phyloP scores from a whole-genome alignment of 1,284 basidiomycete genomes.

The Tilletiopsis washingtonensis region DNA sequence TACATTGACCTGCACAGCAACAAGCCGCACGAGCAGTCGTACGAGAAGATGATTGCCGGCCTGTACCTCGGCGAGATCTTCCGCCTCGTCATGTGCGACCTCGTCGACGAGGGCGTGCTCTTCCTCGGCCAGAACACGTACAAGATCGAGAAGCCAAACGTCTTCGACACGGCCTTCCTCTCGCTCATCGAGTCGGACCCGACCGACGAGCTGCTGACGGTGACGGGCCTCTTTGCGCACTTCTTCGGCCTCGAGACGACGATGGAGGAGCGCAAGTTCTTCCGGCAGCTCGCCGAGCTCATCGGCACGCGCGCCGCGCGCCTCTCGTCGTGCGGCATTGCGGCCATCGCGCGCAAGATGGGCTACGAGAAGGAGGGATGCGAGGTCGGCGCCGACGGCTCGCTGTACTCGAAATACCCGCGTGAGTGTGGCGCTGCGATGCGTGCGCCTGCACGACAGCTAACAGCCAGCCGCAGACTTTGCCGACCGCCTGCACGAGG shows the following conservation, averaged over 20 bases:
- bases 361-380: constrained; percentile 30
- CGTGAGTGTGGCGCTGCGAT: not conserved
- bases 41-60: constrained; percentile 96
- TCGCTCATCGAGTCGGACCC: constrained; percentile 95
- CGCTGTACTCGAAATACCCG: constrained; percentile 43
- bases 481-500: constrained; percentile 37
- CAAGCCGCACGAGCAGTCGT: constrained; percentile 91
- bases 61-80: constrained; percentile 95
- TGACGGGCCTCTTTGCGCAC: constrained; percentile 79
- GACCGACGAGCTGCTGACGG: constrained; percentile 93
- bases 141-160: constrained; percentile 87
- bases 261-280: constrained; percentile 40
- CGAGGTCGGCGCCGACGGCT: constrained; percentile 40
- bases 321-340: constrained; percentile 41
- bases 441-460: too few species aligned
- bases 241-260: constrained; percentile 46
- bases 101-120: constrained; percentile 90
- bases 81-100: constrained; percentile 83
- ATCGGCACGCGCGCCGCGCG: constrained; percentile 45
- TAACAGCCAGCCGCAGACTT: too few species aligned
- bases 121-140: constrained; percentile 96
- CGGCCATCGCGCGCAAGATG: constrained; percentile 43
- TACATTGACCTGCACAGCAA: constrained; percentile 88
- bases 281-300: constrained; percentile 62
- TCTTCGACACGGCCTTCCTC: constrained; percentile 92